A percentile compares a stretch with the other conserved stretches of the same genome.
Evolutionary conservation across 352 stramenopile genomes (phyloP).

Genomic region (Phytopythium litorale): DNA sequence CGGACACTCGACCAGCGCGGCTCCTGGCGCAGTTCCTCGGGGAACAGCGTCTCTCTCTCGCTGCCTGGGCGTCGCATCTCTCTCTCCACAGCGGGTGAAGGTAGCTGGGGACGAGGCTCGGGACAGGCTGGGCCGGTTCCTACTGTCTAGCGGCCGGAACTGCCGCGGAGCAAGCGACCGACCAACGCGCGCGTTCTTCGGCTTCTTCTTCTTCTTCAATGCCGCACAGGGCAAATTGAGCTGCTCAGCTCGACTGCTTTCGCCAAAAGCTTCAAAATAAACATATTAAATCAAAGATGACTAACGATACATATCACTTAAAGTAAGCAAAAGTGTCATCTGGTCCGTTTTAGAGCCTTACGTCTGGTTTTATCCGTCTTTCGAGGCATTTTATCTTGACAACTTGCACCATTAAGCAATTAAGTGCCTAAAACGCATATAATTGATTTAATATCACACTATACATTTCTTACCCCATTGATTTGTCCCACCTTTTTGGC

Average conservation of each 20-base stretch:
- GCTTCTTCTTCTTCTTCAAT: conserved; percentile 22
- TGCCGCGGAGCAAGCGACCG: neutral
- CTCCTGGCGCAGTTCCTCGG: conserved; percentile 55
- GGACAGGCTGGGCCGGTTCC: neutral
- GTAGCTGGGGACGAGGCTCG: neutral
- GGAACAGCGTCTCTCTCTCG: conserved; percentile 7
- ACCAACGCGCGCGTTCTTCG: conserved; percentile 3
- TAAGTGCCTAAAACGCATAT: no score
- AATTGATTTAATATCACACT: no score
- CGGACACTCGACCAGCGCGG: conserved; percentile 66
- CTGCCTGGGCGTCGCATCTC: neutral
- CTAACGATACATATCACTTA: no score
- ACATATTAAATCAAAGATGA: no score
- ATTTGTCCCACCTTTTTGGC: no score
- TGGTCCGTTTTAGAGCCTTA: no score
- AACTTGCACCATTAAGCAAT: no score
- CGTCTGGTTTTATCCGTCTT: no score
- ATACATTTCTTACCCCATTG: no score
- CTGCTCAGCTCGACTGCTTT: neutral
- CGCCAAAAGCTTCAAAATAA: no score
- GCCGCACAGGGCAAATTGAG: neutral
- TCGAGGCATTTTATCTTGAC: no score
- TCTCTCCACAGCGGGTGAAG: neutral
- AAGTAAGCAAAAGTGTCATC: no score
- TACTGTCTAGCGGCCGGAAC: neutral